Percentiles rank a stretch among this genome's conserved stretches.
Conservation (phyloP, 164 flowering plant species). For the Kalanchoe fedtschenkoi region DNA sequence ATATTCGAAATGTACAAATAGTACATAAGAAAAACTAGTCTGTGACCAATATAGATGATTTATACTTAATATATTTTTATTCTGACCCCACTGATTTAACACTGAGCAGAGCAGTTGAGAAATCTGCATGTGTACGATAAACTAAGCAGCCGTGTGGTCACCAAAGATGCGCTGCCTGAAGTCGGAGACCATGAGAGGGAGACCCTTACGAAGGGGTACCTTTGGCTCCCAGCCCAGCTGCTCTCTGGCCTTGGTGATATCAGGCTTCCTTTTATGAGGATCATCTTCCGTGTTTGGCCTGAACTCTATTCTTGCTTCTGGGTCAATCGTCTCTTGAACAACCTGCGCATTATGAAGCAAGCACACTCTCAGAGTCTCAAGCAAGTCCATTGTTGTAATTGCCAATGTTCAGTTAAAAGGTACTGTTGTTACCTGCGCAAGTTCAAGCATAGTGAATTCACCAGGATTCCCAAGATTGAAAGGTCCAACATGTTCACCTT, state of each 20-base stretch:
- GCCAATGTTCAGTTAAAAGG: neutral
- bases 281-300: slow-evolving; percentile 88
- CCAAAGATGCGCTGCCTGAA: slow-evolving; percentile 80
- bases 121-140: neutral
- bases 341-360: too few species aligned
- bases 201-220: slow-evolving; percentile 74
- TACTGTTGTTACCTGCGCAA: slow-evolving; percentile 42
- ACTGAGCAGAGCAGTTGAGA: neutral
- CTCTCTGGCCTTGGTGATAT: slow-evolving; percentile 78
- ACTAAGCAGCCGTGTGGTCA: slow-evolving; percentile 32
- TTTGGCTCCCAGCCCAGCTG: slow-evolving; percentile 84
- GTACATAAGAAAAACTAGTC: too few species aligned
- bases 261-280: slow-evolving; percentile 98
- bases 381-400: neutral
- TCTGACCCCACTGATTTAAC: neutral
- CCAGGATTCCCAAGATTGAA: slow-evolving; percentile 75
- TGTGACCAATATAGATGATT: too few species aligned
- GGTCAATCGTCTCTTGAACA: slow-evolving; percentile 86
- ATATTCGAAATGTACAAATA: too few species aligned
- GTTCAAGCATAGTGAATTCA: slow-evolving; percentile 79
- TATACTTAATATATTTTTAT: too few species aligned
- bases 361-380: too few species aligned
- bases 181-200: slow-evolving; percentile 86
- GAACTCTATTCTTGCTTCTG: slow-evolving; percentile 76
- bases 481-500: slow-evolving; percentile 72